Evolutionary conservation across 495 filamentous ascomycete species (phyloP).

Genomic region (Parmelia sp.): DNA sequence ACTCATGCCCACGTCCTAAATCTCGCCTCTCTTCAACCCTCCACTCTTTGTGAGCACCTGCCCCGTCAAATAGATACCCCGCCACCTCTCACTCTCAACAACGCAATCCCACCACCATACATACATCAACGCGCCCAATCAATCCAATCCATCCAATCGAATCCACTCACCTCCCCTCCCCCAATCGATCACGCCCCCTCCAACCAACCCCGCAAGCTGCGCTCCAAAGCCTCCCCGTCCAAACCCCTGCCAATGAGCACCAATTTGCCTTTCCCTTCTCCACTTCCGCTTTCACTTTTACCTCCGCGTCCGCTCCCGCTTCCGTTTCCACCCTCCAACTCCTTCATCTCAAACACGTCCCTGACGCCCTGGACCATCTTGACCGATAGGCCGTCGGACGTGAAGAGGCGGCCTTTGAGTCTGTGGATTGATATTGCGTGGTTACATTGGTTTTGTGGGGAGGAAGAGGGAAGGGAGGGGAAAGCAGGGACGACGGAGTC

Average conservation of each 20-base stretch:
- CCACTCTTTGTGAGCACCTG: too few relatives aligned
- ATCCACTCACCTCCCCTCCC: not conserved
- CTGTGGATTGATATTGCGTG: constrained; percentile 73
- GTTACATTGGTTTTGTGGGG: constrained; percentile 5
- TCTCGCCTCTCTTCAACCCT: too few relatives aligned
- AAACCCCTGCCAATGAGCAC: constrained; percentile 73
- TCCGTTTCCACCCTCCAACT: constrained; percentile 39
- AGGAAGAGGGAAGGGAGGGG: not conserved
- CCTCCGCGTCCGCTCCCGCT: constrained; percentile 23
- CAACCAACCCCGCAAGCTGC: constrained; percentile 40
- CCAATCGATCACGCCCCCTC: not conserved
- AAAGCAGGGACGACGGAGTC: constrained; percentile 56
- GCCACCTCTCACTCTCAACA: too few relatives aligned
- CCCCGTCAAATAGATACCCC: too few relatives aligned
- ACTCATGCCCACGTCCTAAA: too few relatives aligned
- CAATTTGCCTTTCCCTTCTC: constrained; percentile 54
- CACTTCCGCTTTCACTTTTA: too few relatives aligned
- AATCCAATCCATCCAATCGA: too few relatives aligned
- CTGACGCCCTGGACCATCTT: constrained; percentile 87
- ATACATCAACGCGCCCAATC: too few relatives aligned
- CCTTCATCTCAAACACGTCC: constrained; percentile 87
- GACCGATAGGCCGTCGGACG: constrained; percentile 53
- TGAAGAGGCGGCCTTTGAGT: constrained; percentile 66
- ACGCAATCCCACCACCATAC: too few relatives aligned
- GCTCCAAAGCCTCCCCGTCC: constrained; percentile 36